phyloP scores from a whole-genome alignment of 108 stramenopile species.

The Mayamaea pseudoterrestris region DNA sequence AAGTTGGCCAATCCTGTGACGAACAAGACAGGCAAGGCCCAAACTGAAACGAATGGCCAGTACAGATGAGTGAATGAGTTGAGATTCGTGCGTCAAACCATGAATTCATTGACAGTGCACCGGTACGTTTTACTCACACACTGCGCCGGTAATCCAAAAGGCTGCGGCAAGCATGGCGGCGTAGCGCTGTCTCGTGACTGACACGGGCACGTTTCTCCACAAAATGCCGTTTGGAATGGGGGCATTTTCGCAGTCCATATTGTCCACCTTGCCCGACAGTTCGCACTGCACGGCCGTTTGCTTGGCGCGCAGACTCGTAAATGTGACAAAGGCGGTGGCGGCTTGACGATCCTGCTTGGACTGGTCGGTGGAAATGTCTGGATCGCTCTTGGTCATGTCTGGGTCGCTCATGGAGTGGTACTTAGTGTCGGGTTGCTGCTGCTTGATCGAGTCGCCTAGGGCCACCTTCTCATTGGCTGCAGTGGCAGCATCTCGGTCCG shows the following conservation, averaged over 20 bases:
- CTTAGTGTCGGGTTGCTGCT: constrained; percentile 1
- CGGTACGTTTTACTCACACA: too few species aligned
- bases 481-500: not conserved
- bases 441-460: not conserved
- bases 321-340: constrained; percentile 40
- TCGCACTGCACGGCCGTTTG: constrained; percentile 38
- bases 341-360: constrained; percentile 8
- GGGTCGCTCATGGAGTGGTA: not conserved
- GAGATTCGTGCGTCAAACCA: too few species aligned
- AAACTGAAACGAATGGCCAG: constrained; percentile 32
- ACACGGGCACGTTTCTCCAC: constrained; percentile 24
- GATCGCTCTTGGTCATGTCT: not conserved
- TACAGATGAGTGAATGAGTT: too few species aligned
- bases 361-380: constrained; percentile 10
- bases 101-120: too few species aligned
- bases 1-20: constrained; percentile 26
- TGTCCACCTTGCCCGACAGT: constrained; percentile 11
- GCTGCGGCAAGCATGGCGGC: constrained; percentile 6
- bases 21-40: constrained; percentile 28
- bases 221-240: constrained; percentile 22
- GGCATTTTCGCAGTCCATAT: constrained; percentile 16
- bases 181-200: constrained; percentile 5
- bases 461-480: not conserved
- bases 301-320: constrained; percentile 39
- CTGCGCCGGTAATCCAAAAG: constrained; percentile 16